These are phyloP conservation scores for Eimeria acervulina DNA, from an alignment of 169 alveolate genomes.

Conservation along the genomic window DNA sequence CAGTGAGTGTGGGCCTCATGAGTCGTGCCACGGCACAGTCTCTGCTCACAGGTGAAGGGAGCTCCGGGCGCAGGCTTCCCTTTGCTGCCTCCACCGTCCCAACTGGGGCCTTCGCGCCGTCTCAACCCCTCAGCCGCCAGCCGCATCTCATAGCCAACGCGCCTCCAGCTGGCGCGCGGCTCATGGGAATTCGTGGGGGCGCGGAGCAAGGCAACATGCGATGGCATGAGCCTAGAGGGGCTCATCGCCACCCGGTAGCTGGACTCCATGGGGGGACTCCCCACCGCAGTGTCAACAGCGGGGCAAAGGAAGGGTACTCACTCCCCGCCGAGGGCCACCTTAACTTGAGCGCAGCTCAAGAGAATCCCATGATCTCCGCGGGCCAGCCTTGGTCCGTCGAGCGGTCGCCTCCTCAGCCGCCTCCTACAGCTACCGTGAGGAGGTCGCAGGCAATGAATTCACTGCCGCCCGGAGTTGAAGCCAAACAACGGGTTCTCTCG, in stretches of 20 bases:
- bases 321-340: slow-evolving; percentile 69
- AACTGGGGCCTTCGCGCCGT: slow-evolving; percentile 41
- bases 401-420: slow-evolving; percentile 52
- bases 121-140: slow-evolving; percentile 54
- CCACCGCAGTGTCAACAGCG: slow-evolving; percentile 63
- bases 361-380: slow-evolving; percentile 19
- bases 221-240: slow-evolving; percentile 44
- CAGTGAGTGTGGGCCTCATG: slow-evolving; percentile 75
- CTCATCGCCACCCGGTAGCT: slow-evolving; percentile 36
- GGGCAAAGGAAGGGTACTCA: slow-evolving; percentile 73
- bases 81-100: background rate
- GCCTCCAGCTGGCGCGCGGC: slow-evolving; percentile 63
- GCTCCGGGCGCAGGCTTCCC: slow-evolving; percentile 51
- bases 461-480: slow-evolving; percentile 46
- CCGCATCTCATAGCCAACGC: slow-evolving; percentile 11
- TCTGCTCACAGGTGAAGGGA: slow-evolving; percentile 68
- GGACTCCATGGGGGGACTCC: slow-evolving; percentile 57
- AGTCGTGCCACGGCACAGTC: slow-evolving; percentile 74
- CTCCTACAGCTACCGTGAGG: slow-evolving; percentile 34
- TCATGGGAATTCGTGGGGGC: slow-evolving; percentile 58
- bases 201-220: slow-evolving; percentile 21
- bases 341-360: slow-evolving; percentile 48
- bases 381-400: slow-evolving; percentile 54
- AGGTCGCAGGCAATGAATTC: slow-evolving; percentile 45
- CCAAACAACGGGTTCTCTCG: slow-evolving; percentile 39